Base-by-base conservation (phyloP, 2,329 filamentous ascomycete genomes). In the Beauveria sp. region DNA sequence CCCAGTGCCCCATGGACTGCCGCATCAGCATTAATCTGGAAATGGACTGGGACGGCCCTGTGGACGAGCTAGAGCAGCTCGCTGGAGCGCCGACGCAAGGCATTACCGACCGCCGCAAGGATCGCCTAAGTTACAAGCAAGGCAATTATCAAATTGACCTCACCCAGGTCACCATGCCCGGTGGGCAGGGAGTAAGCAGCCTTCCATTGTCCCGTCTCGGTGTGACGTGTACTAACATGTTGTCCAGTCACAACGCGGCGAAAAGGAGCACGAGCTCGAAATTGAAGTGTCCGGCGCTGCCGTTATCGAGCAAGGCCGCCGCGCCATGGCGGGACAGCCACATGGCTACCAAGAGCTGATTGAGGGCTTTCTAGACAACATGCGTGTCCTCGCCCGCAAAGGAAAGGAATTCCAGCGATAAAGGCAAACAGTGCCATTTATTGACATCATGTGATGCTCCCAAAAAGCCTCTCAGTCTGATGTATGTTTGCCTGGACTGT, bases 21-120 rank as follows among this genome's bases (percentile, higher is more conserved):
- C 90, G 95, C 12, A 88, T 99, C 67, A 96, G 91, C 69, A 87
- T 99, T 70, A 98, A 96, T 71, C 83, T 99, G 2, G 96, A 99
- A 84, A 92, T 96, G 84, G 83, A 88, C 60, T 96, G 88, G 78
- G 83, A 91, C 3, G 91, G 92, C 1, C 69, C 89, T 0, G 79
- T 86, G 3, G 78, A 83, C 45, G 83, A 85, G 63, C 72, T 86
- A 16, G 79, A 83, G 67, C 69, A 73, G 26, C 62, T 75, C 57
- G 69, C 69, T 53, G 73, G 69, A 48, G 69, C 65, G 59, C 75
- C 67, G 66, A 73, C 61, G 66, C 79, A 70, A 69, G 77, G 69
- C 31, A 73, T 74, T 66, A 76, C 81, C 7, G 87, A 91, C 69
- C 86, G 93, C 7, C 87, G 85, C 67, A 99, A 99, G 74, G 93